Evolutionary conservation across 2,329 filamentous ascomycete species (phyloP), one percentile per base, ranked within the genome.

Genomic region (Chrysoporthe cubensis): DNA sequence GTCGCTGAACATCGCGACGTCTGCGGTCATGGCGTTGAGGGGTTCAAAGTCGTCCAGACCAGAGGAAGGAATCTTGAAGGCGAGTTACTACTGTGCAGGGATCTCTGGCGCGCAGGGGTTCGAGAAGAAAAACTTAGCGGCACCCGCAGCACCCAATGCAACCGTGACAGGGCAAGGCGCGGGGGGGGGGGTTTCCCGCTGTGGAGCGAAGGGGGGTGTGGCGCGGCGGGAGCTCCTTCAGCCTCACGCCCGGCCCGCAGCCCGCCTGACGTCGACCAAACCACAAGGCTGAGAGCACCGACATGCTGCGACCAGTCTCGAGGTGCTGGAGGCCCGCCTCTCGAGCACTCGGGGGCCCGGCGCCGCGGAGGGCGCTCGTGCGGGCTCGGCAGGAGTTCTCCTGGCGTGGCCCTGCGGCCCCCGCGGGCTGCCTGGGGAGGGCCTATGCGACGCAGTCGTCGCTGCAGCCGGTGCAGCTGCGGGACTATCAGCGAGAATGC

Each of bases 401-500:
- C 16, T 21, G 59, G 13, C 56, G 65, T n/a, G 8, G 57, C 4
- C 61, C 56, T 40, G 50, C 48, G 11, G 13, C 40, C 16, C 43
- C 42, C 13, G 26, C 9, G 18, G 18, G n/a, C 40, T 58, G 59
- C 59, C 42, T 32, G n/a, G 65, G 59, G 46, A 68, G 59, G 46
- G 43, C 52, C 13, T 64, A 64, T 67, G 62, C 65, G 48, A 70
- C 66, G 7, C 69, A 69, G 21, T 52, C 62, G 18, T 34, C 67
- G 26, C 11, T 26, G 44, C 67, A 72, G n/a, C 54, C 44, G 18
- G 37, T 70, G 54, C 66, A 65, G 66, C 87, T 97, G 54, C 91
- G 94, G 72, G 84, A 91, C 73, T 97, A 97, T 75, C 94, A 97
- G 77, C 90, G 96, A 81, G 93, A 97, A 84, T 96, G 93, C 75